These are phyloP conservation scores for Scedosporium dehoogii DNA, from an alignment of 2,329 filamentous ascomycete genomes.

Conservation along the genomic window DNA sequence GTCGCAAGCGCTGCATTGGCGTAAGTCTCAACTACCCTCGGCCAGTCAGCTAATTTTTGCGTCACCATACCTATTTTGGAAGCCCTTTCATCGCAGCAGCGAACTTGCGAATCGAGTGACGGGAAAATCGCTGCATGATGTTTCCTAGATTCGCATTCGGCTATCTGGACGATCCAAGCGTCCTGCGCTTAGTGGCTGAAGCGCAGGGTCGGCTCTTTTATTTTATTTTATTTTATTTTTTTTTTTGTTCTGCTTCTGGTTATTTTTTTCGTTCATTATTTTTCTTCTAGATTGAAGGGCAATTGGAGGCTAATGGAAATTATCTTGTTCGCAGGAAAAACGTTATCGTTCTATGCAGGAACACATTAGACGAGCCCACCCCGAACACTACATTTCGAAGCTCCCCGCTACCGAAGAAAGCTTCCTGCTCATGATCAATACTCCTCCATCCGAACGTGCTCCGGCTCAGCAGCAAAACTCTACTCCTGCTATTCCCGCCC, in stretches of 20 bases:
- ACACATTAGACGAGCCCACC: conserved; percentile 94
- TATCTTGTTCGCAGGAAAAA: conserved; percentile 63
- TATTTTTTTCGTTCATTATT: background rate
- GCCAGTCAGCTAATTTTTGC: background rate
- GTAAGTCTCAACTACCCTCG: conserved; percentile 52
- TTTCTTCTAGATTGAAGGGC: background rate
- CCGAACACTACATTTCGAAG: conserved; percentile 95
- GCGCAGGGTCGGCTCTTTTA: too few relatives aligned
- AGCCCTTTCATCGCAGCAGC: background rate
- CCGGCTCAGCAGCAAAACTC: conserved; percentile 22
- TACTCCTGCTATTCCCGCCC: conserved; percentile 16
- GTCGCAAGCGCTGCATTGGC: conserved; percentile 94
- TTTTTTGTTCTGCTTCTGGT: too few relatives aligned
- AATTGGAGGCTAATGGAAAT: background rate
- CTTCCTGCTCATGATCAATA: conserved; percentile 93
- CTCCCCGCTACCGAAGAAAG: conserved; percentile 96
- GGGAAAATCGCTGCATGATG: too few relatives aligned
- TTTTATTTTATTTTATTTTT: background rate
- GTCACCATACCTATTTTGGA: background rate
- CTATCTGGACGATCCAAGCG: too few relatives aligned
- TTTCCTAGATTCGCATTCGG: too few relatives aligned
- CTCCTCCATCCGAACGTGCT: conserved; percentile 65
- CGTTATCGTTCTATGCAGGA: conserved; percentile 98
- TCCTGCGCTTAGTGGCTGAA: too few relatives aligned
- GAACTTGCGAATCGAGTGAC: background rate